Base-by-base conservation (phyloP, 495 filamentous ascomycete genomes). In the Penicillium bovifimosum region DNA sequence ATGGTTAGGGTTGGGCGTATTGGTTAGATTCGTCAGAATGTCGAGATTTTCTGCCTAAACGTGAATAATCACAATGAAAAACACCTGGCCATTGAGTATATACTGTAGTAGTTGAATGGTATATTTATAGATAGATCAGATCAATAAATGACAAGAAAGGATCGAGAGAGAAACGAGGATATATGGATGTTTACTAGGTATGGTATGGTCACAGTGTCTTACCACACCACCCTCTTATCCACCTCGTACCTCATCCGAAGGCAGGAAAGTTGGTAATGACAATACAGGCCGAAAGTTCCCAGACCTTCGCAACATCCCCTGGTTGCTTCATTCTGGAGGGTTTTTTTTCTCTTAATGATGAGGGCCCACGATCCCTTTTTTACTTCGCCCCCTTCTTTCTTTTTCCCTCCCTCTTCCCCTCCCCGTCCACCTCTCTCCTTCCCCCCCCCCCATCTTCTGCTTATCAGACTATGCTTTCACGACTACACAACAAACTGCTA, bases 331-430 rank as follows among this genome's bases (percentile, higher is more conserved):
- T 48, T 44, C 41, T 36, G 48, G n/a, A n/a, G n/a, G n/a, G 29
- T 24, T 29, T 13, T 35, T 27, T 47, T 52, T 31, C 39, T 26
- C 14, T 14, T 41, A 33, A 52, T 14, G 20, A 24, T 13, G 38
- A 49, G 54, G 54, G 63, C 54, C 57, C 63, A 63, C 63, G 42
- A 45, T 54, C 46, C 54, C 50, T 50, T 60, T 60, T 59, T 63
- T 56, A 52, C 58, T 60, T 63, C 59, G 36, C 43, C 46, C 52
- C 48, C 26, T 45, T 55, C 16, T 36, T 36, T n/a, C 16, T n/a
- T 36, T 36, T 45, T 60, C 63, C 57, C 55, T 53, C 59, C 55
- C 45, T 50, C 55, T 53, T 52, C 34, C 55, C 52, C 39, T 34
- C 40, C 47, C 52, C 59, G 41, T 43, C 48, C 52, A 42, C 41